Conservation (phyloP, 306 rosid genomes). For the Lupinus albus region DNA sequence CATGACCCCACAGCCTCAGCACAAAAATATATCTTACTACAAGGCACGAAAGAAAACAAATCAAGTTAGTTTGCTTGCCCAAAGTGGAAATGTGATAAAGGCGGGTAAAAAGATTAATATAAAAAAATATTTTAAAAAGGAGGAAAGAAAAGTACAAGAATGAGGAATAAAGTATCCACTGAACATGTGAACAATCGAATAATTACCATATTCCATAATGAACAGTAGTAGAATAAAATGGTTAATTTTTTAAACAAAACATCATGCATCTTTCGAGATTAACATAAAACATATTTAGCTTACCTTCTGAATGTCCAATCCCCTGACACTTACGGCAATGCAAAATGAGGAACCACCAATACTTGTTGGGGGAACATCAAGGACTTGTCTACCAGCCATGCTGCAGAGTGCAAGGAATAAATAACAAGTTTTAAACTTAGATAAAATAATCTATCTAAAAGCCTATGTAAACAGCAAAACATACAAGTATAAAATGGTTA, state of each 20-base stretch:
- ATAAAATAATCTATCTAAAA: slow-evolving; percentile 7
- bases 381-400: slow-evolving; percentile 87
- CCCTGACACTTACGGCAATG: slow-evolving; percentile 75
- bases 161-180: no score
- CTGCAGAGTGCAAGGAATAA: slow-evolving; percentile 52
- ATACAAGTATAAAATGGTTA: neutral
- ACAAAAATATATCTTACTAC: neutral
- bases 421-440: slow-evolving; percentile 7
- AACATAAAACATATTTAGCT: slow-evolving; percentile 33
- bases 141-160: no score
- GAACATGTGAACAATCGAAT: neutral
- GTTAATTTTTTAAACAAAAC: neutral
- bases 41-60: slow-evolving; percentile 4
- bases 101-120: neutral
- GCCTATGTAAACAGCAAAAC: neutral
- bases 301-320: slow-evolving; percentile 81
- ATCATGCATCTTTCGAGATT: slow-evolving; percentile 3
- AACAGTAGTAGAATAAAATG: slow-evolving; percentile 6
- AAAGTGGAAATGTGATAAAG: neutral
- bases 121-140: no score
- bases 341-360: slow-evolving; percentile 78
- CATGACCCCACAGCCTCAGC: neutral
- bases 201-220: neutral
- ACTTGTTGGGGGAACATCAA: slow-evolving; percentile 70
- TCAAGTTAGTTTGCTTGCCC: neutral